Evolutionary conservation across 352 stramenopile genomes (phyloP).

Genomic region (Phytopythium cucurbitacearum): DNA sequence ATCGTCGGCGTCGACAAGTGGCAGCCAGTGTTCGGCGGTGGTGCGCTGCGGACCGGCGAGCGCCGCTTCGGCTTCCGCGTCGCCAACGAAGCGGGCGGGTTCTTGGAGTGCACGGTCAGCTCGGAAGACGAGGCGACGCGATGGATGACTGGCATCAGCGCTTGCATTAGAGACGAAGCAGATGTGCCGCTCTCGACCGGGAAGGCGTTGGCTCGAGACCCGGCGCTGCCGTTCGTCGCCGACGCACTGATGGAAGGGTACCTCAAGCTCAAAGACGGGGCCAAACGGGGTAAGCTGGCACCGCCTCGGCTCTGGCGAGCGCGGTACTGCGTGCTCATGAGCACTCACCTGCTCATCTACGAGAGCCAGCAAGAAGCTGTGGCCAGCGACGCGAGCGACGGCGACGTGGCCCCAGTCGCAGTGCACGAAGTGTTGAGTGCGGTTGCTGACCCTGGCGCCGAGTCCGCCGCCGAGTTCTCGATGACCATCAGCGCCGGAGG

Average conservation of each 20-base stretch:
- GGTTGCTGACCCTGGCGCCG: neutral
- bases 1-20: constrained; percentile 47
- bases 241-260: constrained; percentile 72
- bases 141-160: constrained; percentile 28
- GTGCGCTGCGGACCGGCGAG: constrained; percentile 6
- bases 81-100: constrained; percentile 54
- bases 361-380: constrained; percentile 55
- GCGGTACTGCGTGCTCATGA: constrained; percentile 69
- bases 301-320: constrained; percentile 35
- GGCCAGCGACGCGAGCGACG: constrained; percentile 6
- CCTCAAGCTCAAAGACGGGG: constrained; percentile 43
- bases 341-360: constrained; percentile 68
- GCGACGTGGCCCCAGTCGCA: constrained; percentile 25
- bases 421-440: constrained; percentile 52
- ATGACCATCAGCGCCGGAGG: constrained; percentile 22
- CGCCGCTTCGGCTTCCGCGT: constrained; percentile 43
- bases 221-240: constrained; percentile 48
- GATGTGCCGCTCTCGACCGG: neutral
- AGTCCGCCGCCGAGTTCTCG: constrained; percentile 14
- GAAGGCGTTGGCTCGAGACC: constrained; percentile 27
- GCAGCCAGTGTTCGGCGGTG: constrained; percentile 30
- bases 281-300: constrained; percentile 20
- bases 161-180: constrained; percentile 13
- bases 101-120: constrained; percentile 46
- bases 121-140: constrained; percentile 25